Evolutionary conservation across 441 rosid genomes (phyloP).

Genomic region (Aleurites moluccanus): DNA sequence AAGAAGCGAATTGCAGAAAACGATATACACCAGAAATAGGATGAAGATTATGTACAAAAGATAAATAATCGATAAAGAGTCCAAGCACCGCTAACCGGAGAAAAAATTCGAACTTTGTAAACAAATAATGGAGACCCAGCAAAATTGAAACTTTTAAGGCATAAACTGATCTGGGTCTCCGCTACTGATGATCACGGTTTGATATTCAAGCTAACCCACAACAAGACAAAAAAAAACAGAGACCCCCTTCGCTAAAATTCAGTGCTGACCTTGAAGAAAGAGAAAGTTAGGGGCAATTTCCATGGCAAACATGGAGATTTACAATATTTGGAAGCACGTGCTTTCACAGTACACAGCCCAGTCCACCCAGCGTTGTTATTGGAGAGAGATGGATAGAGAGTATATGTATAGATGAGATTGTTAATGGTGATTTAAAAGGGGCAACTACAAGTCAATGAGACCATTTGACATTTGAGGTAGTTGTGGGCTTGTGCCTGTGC

Average conservation of each 20-base stretch:
- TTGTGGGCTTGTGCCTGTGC: background rate
- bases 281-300: slow-evolving; percentile 4
- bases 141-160: background rate
- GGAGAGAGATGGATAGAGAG: background rate
- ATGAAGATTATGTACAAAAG: slow-evolving; percentile 8
- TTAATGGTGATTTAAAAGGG: background rate
- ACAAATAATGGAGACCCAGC: slow-evolving; percentile 6
- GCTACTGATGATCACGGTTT: slow-evolving; percentile 3
- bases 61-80: background rate
- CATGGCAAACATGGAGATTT: slow-evolving; percentile 10
- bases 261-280: background rate
- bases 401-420: background rate
- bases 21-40: background rate
- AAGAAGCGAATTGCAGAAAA: background rate
- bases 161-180: slow-evolving; percentile 11
- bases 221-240: background rate
- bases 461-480: background rate
- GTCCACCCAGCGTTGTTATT: background rate
- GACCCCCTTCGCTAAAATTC: background rate
- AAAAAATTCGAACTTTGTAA: slow-evolving; percentile 2
- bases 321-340: background rate
- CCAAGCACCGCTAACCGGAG: background rate
- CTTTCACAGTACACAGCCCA: background rate
- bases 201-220: background rate
- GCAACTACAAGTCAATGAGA: background rate